Evolutionary conservation across 345 rosid genomes (phyloP), one percentile per base, ranked within the genome.

Genomic region (Toxicodendron radicans): DNA sequence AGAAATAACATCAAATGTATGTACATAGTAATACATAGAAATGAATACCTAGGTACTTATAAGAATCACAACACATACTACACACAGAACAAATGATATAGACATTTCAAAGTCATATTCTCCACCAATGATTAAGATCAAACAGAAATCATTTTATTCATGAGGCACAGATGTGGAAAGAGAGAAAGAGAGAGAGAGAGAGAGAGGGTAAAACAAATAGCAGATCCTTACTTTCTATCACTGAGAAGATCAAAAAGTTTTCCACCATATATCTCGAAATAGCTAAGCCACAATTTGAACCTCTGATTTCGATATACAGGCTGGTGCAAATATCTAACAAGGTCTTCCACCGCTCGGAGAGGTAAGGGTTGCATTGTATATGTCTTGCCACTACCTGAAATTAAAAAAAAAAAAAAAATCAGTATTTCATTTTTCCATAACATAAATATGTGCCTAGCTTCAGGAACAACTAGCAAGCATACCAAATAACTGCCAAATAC

Each of bases 351-450:
- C 70, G 98, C 97, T 71, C 97, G 82, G 45, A 93, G 82, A 74
- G 99, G 99, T 77, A 95, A 76, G 38, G 99, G 99, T 84, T 95
- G 93, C 99, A 95, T 95, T n/a, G 98, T 95, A 76, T 83, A 95
- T 66, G 98, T 95, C 91, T 95, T 95, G 62, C 99, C 99, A 75
- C 99, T 95, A 79, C 98, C 98, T 95, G 91, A 73, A 85, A 79
- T 60, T 21, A 61, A 68, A 71, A 69, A 13, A n/a, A 38, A 38
- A 6, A 1, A 38, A 7, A 38, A 38, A 38, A 35, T 33, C 23
- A 64, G 13, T 13, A 66, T 14, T 58, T 17, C 46, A 16, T 54
- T 9, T 21, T 63, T 49, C 65, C 69, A 66, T 48, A 52, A 58
- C 58, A 23, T 10, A 5, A 24, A 57, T 48, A 45, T 16, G 6